Conservation (phyloP, 176 grass and related monocot species). For the sorghum (Sorghum bicolor) region DNA sequence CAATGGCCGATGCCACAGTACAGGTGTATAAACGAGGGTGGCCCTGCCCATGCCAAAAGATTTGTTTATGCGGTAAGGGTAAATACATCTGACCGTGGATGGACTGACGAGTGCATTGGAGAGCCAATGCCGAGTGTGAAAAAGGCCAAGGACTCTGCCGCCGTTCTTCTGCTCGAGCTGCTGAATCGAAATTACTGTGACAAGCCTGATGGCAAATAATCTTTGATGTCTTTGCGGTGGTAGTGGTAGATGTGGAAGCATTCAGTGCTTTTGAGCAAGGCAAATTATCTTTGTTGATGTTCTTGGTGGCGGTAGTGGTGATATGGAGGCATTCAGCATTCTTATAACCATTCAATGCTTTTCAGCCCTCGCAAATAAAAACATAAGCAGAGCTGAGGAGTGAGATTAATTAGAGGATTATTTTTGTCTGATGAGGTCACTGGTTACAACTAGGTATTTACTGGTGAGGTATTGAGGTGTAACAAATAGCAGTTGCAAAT, state of each 20-base stretch:
- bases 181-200: constrained; percentile 58
- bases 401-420: constrained; percentile 33
- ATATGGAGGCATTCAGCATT: constrained; percentile 33
- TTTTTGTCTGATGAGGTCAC: constrained; percentile 16
- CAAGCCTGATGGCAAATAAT: constrained; percentile 39
- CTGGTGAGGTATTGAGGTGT: background rate
- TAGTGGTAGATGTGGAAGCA: background rate
- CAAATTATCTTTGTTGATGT: constrained; percentile 18
- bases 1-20: constrained; percentile 99
- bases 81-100: constrained; percentile 77
- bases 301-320: background rate
- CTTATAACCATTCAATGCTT: constrained; percentile 49
- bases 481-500: constrained; percentile 24
- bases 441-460: constrained; percentile 9
- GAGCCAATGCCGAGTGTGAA: constrained; percentile 97
- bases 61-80: constrained; percentile 85
- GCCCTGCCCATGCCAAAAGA: constrained; percentile 91
- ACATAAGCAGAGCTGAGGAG: constrained; percentile 31
- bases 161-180: constrained; percentile 90
- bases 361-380: constrained; percentile 30
- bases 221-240: background rate
- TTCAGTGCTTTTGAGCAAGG: background rate
- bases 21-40: constrained; percentile 81
- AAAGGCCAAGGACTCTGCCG: constrained; percentile 93
- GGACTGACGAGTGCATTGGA: constrained; percentile 94